phyloP scores from a whole-genome alignment of 2,329 filamentous ascomycete genomes.

The Claviceps sp. region DNA sequence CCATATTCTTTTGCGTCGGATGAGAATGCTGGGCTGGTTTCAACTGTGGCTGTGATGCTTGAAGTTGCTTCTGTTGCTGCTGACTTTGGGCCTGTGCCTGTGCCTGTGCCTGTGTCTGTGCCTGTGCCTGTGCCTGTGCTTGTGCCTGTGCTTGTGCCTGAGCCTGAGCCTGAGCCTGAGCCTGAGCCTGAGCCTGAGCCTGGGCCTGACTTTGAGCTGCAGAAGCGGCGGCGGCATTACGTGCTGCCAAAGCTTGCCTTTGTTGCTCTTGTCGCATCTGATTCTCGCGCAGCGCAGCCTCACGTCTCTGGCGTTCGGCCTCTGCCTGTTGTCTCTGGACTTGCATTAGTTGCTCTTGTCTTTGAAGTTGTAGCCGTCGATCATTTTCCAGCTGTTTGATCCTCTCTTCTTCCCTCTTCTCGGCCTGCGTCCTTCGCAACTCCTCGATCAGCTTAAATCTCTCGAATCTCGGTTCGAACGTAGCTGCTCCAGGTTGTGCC shows the following conservation, averaged over 20 bases:
- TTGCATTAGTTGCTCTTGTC: conserved; percentile 28
- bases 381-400: conserved; percentile 49
- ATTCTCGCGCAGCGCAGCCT: conserved; percentile 22
- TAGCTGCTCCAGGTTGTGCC: conserved; percentile 53
- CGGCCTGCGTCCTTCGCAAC: conserved; percentile 64
- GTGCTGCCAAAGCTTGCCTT: conserved; percentile 19
- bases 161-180: conserved; percentile 10
- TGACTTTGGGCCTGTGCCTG: conserved; percentile 2
- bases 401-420: conserved; percentile 67
- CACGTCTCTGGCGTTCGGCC: conserved; percentile 27
- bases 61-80: conserved; percentile 1
- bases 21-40: conserved; percentile 21
- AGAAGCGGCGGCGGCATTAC: conserved; percentile 11
- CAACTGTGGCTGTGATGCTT: conserved; percentile 4
- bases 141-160: conserved; percentile 3
- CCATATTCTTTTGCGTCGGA: conserved; percentile 23
- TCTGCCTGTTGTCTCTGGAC: conserved; percentile 32
- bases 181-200: conserved; percentile 11
- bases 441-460: conserved; percentile 84
- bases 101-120: conserved; percentile 1
- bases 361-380: conserved; percentile 35
- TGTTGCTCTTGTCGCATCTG: conserved; percentile 24
- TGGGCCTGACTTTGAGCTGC: conserved; percentile 15
- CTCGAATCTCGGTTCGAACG: conserved; percentile 77
- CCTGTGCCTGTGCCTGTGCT: conserved; percentile 7